Percentiles rank a stretch among this genome's conserved stretches.
phyloP scores from a whole-genome alignment of 257 asterid species.

The Thymus quinquecostatus region DNA sequence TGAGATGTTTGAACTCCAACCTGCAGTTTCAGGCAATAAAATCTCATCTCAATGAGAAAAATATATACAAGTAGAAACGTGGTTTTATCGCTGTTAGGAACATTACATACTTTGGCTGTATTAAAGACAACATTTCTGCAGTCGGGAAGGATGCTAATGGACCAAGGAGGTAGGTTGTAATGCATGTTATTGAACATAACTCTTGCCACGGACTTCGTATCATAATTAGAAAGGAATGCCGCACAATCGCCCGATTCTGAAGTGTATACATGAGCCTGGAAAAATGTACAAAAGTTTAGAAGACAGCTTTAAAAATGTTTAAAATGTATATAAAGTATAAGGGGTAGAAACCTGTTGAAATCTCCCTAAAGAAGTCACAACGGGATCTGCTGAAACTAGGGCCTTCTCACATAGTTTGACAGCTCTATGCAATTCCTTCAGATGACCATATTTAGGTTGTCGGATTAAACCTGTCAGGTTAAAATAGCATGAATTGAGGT shows the following conservation, averaged over 20 bases:
- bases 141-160: constrained; percentile 94
- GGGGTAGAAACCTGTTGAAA: constrained; percentile 37
- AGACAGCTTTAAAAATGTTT: constrained; percentile 8
- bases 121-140: constrained; percentile 90
- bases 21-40: constrained; percentile 42
- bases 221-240: constrained; percentile 87
- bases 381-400: constrained; percentile 78
- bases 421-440: constrained; percentile 89
- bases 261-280: constrained; percentile 80
- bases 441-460: constrained; percentile 89
- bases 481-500: constrained; percentile 27
- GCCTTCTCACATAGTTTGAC: constrained; percentile 78
- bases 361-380: constrained; percentile 74
- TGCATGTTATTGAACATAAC: constrained; percentile 92
- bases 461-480: constrained; percentile 62
- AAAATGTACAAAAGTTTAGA: neutral
- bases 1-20: constrained; percentile 92
- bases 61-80: neutral
- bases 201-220: constrained; percentile 53
- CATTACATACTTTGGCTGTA: constrained; percentile 77
- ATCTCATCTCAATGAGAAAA: neutral
- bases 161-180: constrained; percentile 85
- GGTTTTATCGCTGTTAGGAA: neutral
- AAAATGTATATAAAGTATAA: neutral
- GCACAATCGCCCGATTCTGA: constrained; percentile 75